A percentile compares a stretch with the other conserved stretches of the same genome.
phyloP scores from a whole-genome alignment of 192 early-diverging fungal species.

The Geranomyces michiganensis region DNA sequence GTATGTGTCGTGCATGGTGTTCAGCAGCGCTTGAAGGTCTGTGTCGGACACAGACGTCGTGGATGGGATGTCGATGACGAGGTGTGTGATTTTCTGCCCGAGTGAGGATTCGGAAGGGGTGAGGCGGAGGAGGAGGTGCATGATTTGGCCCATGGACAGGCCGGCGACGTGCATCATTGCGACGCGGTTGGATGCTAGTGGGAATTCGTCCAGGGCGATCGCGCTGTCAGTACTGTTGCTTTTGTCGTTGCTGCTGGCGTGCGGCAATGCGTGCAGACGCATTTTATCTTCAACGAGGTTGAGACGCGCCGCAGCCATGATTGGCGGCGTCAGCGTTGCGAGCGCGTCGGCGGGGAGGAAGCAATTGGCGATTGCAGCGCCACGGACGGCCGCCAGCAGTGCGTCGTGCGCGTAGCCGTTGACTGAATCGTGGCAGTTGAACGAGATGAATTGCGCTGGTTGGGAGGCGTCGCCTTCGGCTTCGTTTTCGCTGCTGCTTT shows the following conservation, averaged over 20 bases:
- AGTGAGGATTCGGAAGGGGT: no score
- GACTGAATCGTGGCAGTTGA: background rate
- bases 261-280: background rate
- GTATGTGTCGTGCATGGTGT: constrained; percentile 3
- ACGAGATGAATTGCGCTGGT: background rate
- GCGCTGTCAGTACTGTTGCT: background rate
- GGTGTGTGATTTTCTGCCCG: background rate
- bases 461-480: background rate
- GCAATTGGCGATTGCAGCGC: constrained; percentile 15
- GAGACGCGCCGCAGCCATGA: constrained; percentile 16
- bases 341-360: background rate
- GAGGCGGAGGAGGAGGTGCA: background rate
- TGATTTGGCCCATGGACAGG: background rate
- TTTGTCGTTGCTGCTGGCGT: background rate
- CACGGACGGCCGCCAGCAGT: constrained; percentile 25
- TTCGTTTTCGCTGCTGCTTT: background rate
- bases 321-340: constrained; percentile 6
- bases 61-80: constrained; percentile 19
- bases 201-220: constrained; percentile 6
- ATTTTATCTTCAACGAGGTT: constrained; percentile 20
- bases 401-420: constrained; percentile 10
- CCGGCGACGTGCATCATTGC: constrained; percentile 9
- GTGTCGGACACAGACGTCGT: background rate
- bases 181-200: no score
- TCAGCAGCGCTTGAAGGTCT: background rate